Evolutionary conservation across 2,329 filamentous ascomycete species (phyloP).

Genomic region (Alternaria triticimaculans): DNA sequence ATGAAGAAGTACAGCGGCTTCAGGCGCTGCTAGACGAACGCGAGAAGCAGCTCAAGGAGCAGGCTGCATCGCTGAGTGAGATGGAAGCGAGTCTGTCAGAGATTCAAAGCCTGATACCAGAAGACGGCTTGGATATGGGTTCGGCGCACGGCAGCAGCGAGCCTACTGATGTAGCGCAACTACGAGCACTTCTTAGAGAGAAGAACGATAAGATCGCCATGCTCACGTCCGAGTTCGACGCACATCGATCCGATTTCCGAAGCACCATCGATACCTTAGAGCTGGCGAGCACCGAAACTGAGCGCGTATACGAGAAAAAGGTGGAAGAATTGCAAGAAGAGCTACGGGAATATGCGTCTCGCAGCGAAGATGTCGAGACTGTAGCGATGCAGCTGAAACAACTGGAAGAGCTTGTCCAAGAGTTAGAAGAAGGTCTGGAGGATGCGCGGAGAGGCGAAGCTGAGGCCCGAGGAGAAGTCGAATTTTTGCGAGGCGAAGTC

Average conservation of each 20-base stretch:
- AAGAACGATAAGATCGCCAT: conserved; percentile 97
- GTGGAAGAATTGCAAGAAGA: conserved; percentile 86
- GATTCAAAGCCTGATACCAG: conserved; percentile 73
- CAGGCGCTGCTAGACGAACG: conserved; percentile 79
- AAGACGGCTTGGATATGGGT: conserved; percentile 57
- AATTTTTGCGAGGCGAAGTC: conserved; percentile 93
- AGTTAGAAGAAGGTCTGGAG: conserved; percentile 94
- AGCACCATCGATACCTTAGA: conserved; percentile 97
- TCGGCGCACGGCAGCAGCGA: conserved; percentile 53
- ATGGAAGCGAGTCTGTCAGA: conserved; percentile 91
- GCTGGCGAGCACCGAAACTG: conserved; percentile 92
- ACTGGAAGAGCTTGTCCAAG: conserved; percentile 93
- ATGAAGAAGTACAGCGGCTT: conserved; percentile 75
- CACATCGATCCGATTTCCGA: conserved; percentile 91
- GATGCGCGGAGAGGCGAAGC: conserved; percentile 93
- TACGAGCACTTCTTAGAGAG: conserved; percentile 84
- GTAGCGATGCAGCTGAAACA: conserved; percentile 93
- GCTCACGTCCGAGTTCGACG: conserved; percentile 92
- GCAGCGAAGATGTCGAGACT: conserved; percentile 86
- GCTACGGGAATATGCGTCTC: conserved; percentile 79
- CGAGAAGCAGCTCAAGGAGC: conserved; percentile 86
- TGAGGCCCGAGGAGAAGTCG: conserved; percentile 92
- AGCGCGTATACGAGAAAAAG: conserved; percentile 93
- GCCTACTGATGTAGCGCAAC: conserved; percentile 71
- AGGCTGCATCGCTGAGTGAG: conserved; percentile 79